A percentile compares a stretch with the other conserved stretches of the same genome.
phyloP scores from a whole-genome alignment of 1,284 basidiomycete genomes.

The Fomitopsis palustris region DNA sequence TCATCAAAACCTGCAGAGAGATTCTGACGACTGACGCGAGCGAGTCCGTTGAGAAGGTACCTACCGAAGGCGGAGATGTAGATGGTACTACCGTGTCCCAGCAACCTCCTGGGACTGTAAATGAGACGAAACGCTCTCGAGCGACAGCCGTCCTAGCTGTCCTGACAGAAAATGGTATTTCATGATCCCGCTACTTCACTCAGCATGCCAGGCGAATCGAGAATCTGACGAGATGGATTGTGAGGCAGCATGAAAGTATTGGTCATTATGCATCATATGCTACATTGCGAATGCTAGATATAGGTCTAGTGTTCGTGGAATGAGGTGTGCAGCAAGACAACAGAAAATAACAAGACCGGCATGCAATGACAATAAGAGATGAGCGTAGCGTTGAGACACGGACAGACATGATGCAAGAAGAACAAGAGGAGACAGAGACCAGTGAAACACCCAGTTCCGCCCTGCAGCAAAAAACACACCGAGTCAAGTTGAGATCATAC shows the following conservation, averaged over 20 bases:
- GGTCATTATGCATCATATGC: constrained; percentile 11
- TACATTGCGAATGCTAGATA: constrained; percentile 11
- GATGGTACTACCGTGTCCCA: background rate
- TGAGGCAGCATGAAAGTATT: constrained; percentile 1
- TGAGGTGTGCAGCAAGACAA: constrained; percentile 7
- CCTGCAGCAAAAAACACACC: background rate
- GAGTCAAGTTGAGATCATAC: constrained; percentile 66
- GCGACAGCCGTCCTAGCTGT: background rate
- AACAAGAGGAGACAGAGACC: constrained; percentile 1
- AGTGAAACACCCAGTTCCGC: background rate
- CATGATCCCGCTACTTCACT: background rate
- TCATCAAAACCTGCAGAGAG: constrained; percentile 36
- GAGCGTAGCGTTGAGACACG: background rate
- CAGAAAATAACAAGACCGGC: background rate
- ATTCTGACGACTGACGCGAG: background rate
- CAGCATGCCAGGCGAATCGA: too few relatives aligned
- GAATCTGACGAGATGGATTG: too few relatives aligned
- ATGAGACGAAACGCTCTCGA: background rate
- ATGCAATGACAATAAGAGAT: background rate
- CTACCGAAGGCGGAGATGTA: background rate
- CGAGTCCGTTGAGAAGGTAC: background rate
- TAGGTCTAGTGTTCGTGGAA: constrained; percentile 8
- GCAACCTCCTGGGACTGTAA: background rate
- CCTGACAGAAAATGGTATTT: background rate
- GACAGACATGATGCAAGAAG: constrained; percentile 3